Percentiles rank a stretch among this genome's conserved stretches.
Conservation (phyloP, 768 basidiomycete genomes). For the Hemileccinum impolitum region DNA sequence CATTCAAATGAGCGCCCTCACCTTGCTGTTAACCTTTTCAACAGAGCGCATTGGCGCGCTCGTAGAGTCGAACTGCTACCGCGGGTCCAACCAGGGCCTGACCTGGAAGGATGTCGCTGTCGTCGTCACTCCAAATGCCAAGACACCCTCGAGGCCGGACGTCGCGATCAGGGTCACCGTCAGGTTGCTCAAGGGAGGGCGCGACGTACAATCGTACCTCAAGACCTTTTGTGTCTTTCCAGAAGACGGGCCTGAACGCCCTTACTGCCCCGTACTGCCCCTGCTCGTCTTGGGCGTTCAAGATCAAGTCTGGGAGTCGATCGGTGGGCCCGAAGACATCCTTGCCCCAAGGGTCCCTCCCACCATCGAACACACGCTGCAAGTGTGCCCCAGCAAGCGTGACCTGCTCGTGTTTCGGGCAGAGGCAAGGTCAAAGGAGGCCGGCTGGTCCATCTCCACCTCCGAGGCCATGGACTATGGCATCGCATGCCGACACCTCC, state of each 20-base stretch:
- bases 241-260: not conserved
- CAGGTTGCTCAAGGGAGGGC: not conserved
- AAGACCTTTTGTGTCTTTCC: not conserved
- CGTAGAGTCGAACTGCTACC: not conserved
- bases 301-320: not conserved
- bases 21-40: not conserved
- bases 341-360: not conserved
- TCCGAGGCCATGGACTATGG: not conserved
- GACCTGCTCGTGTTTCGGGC: not conserved
- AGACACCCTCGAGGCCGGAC: not conserved
- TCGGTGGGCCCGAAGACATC: not conserved
- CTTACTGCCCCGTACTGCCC: not conserved
- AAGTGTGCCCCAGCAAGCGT: not conserved
- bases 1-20: not conserved
- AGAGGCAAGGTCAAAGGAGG: not conserved
- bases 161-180: not conserved
- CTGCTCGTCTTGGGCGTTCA: not conserved
- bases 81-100: not conserved
- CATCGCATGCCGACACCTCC: not conserved
- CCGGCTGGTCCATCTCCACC: no score
- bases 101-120: not conserved
- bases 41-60: not conserved
- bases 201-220: not conserved
- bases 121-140: not conserved
- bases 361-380: not conserved